Evolutionary conservation across 2,329 filamentous ascomycete species (phyloP).

Genomic region (Penicillium oxalicum): DNA sequence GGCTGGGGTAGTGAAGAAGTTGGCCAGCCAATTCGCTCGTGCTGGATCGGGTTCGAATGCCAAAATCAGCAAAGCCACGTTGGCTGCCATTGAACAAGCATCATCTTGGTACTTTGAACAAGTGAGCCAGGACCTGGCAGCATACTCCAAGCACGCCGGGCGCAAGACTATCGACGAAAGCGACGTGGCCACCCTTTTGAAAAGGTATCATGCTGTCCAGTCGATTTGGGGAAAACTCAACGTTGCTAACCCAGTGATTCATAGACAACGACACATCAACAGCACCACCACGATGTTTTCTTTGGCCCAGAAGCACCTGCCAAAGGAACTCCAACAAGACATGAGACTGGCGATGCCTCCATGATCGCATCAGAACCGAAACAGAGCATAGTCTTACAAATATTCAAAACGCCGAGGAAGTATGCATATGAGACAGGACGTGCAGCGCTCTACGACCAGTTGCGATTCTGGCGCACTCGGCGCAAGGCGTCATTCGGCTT

Average conservation of each 20-base stretch:
- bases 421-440: slow-evolving; percentile 8
- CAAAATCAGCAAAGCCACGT: slow-evolving; percentile 66
- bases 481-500: slow-evolving; percentile 66
- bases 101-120: slow-evolving; percentile 93
- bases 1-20: slow-evolving; percentile 62
- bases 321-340: slow-evolving; percentile 75
- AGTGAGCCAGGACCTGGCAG: slow-evolving; percentile 68
- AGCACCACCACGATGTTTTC: slow-evolving; percentile 71
- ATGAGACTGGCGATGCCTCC: slow-evolving; percentile 48
- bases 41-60: slow-evolving; percentile 59
- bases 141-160: slow-evolving; percentile 74
- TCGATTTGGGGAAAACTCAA: background rate
- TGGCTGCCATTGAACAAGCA: slow-evolving; percentile 69
- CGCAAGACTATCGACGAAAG: slow-evolving; percentile 80
- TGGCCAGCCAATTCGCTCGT: slow-evolving; percentile 61
- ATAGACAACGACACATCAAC: slow-evolving; percentile 70
- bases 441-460: slow-evolving; percentile 51
- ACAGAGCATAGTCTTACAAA: slow-evolving; percentile 14
- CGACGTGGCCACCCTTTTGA: slow-evolving; percentile 76
- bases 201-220: slow-evolving; percentile 55
- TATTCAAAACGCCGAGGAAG: slow-evolving; percentile 36
- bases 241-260: slow-evolving; percentile 30
- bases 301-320: slow-evolving; percentile 75
- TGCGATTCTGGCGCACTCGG: slow-evolving; percentile 68
- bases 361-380: slow-evolving; percentile 19